Conservation (phyloP, 345 rosid genomes). For the Salix viminalis region DNA sequence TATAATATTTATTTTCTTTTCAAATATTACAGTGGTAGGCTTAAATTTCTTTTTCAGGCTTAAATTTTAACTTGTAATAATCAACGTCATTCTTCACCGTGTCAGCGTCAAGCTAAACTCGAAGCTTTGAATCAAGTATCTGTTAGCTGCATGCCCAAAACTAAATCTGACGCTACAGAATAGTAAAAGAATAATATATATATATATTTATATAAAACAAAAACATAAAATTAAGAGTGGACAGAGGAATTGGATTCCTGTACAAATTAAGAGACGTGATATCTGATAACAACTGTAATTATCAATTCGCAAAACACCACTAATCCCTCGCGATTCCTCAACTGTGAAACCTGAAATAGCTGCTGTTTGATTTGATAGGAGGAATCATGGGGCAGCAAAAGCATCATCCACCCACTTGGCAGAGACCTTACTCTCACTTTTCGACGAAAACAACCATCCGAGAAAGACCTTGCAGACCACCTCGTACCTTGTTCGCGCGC, state of each 20-base stretch:
- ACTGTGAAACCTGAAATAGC: background rate
- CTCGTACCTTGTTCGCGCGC: conserved; percentile 31
- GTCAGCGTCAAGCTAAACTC: too few relatives aligned
- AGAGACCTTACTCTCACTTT: background rate
- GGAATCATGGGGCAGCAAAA: conserved; percentile 41
- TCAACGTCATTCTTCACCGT: too few relatives aligned
- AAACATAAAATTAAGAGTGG: background rate
- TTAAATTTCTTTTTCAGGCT: too few relatives aligned
- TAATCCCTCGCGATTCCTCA: background rate
- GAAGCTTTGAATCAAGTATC: too few relatives aligned
- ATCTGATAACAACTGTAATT: background rate
- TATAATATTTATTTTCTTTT: too few relatives aligned
- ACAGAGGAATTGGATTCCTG: background rate
- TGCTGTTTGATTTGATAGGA: background rate
- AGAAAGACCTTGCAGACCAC: conserved; percentile 25
- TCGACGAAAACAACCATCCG: conserved; percentile 7
- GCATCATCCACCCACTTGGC: conserved; percentile 49
- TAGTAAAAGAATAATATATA: background rate
- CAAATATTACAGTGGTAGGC: too few relatives aligned
- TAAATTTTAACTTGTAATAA: too few relatives aligned
- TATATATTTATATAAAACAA: background rate
- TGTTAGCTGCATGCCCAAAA: background rate
- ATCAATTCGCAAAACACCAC: too few relatives aligned
- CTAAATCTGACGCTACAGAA: background rate
- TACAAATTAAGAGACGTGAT: background rate